These are phyloP conservation scores for Echites panduratus DNA, from an alignment of 257 asterid genomes.

Conservation along the genomic window DNA sequence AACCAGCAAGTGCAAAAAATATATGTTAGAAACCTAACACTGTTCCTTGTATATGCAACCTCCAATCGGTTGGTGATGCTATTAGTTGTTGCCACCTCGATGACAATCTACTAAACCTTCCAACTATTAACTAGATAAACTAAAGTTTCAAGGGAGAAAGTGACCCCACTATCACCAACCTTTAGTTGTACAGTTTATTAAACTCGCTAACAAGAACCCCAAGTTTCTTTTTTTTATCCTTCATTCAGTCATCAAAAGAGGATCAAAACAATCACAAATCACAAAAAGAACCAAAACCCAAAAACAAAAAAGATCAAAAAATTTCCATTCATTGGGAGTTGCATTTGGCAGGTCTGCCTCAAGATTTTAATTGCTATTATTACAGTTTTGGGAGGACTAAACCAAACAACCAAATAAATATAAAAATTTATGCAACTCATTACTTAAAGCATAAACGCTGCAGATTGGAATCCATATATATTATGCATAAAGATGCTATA, in stretches of 20 bases:
- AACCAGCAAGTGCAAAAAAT: not conserved
- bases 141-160: constrained; percentile 7
- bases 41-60: constrained; percentile 28
- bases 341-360: not conserved
- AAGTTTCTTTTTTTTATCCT: constrained; percentile 33
- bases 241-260: constrained; percentile 32
- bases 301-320: not conserved
- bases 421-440: constrained; percentile 6
- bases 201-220: constrained; percentile 28
- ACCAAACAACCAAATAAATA: not conserved
- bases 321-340: constrained; percentile 10
- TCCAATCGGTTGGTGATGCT: constrained; percentile 16
- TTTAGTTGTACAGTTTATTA: constrained; percentile 49
- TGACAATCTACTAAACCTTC: constrained; percentile 35
- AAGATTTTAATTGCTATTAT: not conserved
- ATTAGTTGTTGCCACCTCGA: constrained; percentile 22
- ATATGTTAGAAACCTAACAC: constrained; percentile 12
- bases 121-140: constrained; percentile 35
- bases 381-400: not conserved
- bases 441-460: not conserved
- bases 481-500: constrained; percentile 1
- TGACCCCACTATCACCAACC: constrained; percentile 64
- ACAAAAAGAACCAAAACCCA: constrained; percentile 7
- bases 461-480: constrained; percentile 3
- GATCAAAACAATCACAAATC: constrained; percentile 19